Base-by-base conservation (phyloP, 257 asterid species). In the Asclepias syriaca region DNA sequence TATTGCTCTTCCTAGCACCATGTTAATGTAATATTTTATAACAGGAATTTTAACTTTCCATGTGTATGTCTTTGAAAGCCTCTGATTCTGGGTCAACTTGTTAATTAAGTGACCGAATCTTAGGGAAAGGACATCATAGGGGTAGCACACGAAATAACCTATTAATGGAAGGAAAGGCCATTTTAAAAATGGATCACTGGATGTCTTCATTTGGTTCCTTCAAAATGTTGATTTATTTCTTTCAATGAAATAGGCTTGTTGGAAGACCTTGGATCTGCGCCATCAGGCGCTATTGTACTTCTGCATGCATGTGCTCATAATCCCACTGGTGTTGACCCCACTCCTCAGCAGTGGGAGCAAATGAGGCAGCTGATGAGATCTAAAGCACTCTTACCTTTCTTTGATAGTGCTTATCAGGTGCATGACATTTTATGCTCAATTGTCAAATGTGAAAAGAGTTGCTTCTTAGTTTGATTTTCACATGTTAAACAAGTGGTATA, bases 241-340 rank as follows among this genome's bases (percentile, higher is more conserved):
- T 57, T 64, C 69, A 19, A 69, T 72, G 54, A 78, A 78, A 85
- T 81, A 95, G 99, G 99, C 72, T 85, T 91, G 87, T 74, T 91
- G 86, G 98, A 91, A 85, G 98, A 95, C 84, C 98, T 95, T 81
- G 91, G 88, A 59, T 89, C 98, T 71, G 97, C 99, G 69, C 97
- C 97, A 66, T 79, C 93, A 10, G 99, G 99, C 74, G 95, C 96
- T 61, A 84, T 95, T 67, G 96, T 95, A 75, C 97, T 95, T 74
- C 91, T 95, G 74, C 99, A 95, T 68, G 99, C 99, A 53, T 95
- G 99, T 78, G 99, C 99, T 69, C 99, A 95, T 81, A 95, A 95
- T 81, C 99, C 99, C 57, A 95, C 99, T 59, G 99, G 99, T 75
- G 99, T 95, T 71, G 99, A 95, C 83, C 98, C 99, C 55, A 95